Evolutionary conservation across 805 yeast species (phyloP), one percentile per base, ranked within the genome.

Genomic region (Limtongia smithiae): DNA sequence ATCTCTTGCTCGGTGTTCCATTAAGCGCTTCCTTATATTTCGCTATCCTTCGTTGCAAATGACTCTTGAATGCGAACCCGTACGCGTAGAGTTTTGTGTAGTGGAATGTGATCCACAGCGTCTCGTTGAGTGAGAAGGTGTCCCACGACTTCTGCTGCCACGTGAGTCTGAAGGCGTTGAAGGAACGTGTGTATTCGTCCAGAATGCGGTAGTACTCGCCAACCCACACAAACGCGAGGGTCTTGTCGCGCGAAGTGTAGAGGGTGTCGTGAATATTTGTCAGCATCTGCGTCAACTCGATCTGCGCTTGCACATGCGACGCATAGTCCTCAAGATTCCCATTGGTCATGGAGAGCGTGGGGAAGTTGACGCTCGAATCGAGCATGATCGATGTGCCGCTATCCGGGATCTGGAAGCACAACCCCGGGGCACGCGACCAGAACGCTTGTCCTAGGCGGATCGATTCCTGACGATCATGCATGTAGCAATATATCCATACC

Each of bases 351-450:
- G 61, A 36, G 14, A 59, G 44, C 9, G 59, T 55, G 6, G 61
- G 62, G 40, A 59, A 59, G 41, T 59, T 55, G 24, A 48, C 24
- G 6, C 48, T 22, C 30, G 53, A 50, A 14, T 47, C 53, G 21
- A 15, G n/a, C 34, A 20, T n/a, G 30, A 50, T 38, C 32, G 47
- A 46, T 12, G 47, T 33, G 22, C 52, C 44, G 12, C 37, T 51
- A 17, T 37, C 36, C 9, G 61, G 48, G 32, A 41, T 46, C 27
- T 43, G 55, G 34, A 59, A 59, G 35, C 61, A 58, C 12, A 55
- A 45, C 4, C 58, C 60, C 3, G 62, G 61, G 5, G 61, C 62
- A 1, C 61, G 50, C 22, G 55, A 50, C 61, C 62, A 53, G 34
- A 58, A 59, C 21, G 60, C 57, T 37, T 58, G 49, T 2, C 62